Evolutionary conservation across 2,329 filamentous ascomycete species (phyloP).

Genomic region (Exophiala mesophila): DNA sequence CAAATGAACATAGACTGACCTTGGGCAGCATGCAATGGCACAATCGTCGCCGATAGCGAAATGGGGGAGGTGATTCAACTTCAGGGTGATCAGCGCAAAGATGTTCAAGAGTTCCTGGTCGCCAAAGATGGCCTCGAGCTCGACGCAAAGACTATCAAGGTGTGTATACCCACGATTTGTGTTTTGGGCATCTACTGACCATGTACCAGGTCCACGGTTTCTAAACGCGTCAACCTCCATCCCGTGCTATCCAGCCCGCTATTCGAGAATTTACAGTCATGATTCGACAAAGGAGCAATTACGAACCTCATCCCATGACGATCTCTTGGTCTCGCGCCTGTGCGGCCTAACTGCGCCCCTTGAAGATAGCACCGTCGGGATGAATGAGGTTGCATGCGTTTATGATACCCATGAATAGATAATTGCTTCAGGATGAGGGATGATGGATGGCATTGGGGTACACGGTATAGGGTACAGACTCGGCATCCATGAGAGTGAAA

Average conservation of each 20-base stretch:
- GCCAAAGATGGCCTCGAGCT: constrained; percentile 91
- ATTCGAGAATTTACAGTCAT: constrained; percentile 35
- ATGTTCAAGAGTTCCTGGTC: constrained; percentile 94
- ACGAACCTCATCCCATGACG: constrained; percentile 14
- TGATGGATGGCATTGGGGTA: constrained; percentile 1
- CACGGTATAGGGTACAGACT: no score
- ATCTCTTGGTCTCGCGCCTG: constrained; percentile 21
- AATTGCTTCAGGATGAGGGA: constrained; percentile 13
- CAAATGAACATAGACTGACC: constrained; percentile 71
- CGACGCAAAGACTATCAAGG: constrained; percentile 96
- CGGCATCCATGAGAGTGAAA: not conserved
- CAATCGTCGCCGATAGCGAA: constrained; percentile 89
- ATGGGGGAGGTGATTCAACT: constrained; percentile 99
- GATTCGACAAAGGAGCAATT: constrained; percentile 1
- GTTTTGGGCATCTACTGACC: no score
- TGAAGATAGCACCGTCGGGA: constrained; percentile 25
- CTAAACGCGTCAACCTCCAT: constrained; percentile 41
- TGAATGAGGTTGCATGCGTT: constrained; percentile 22
- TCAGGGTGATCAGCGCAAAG: constrained; percentile 98
- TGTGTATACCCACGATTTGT: no score
- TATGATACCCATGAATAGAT: constrained; percentile 27
- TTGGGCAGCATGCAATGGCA: constrained; percentile 99
- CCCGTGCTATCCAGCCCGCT: constrained; percentile 41
- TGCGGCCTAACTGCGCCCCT: constrained; percentile 18
- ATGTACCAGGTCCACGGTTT: constrained; percentile 51